phyloP scores from a whole-genome alignment of 1,139 yeast species.

The Kurtzmaniella quercitrusa region DNA sequence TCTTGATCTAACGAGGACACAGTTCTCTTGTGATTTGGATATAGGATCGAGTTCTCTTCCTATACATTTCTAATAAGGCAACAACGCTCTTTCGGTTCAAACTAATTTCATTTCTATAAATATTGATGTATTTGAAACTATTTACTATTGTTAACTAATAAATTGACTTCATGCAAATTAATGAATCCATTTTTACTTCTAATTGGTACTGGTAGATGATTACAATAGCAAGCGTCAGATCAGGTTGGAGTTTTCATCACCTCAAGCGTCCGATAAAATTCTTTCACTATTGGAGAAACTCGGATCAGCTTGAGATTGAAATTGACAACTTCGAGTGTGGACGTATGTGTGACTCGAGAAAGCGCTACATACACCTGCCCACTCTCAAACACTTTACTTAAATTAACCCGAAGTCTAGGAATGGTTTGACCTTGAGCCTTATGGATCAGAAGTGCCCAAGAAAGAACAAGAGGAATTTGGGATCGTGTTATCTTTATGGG shows the following conservation, averaged over 20 bases:
- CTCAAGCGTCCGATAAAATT: constrained; percentile 53
- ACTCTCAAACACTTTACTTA: constrained; percentile 67
- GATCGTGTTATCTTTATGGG: constrained; percentile 51
- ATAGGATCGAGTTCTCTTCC: too few relatives aligned
- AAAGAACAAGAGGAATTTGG: constrained; percentile 71
- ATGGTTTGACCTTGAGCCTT: constrained; percentile 92
- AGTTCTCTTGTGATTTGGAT: too few relatives aligned
- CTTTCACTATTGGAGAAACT: constrained; percentile 62
- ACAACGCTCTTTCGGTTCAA: too few relatives aligned
- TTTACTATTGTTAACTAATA: too few relatives aligned
- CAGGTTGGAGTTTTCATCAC: neutral
- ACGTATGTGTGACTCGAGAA: constrained; percentile 79
- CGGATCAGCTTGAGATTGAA: constrained; percentile 60
- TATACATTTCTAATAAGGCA: too few relatives aligned
- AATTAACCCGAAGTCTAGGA: constrained; percentile 70
- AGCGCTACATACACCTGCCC: constrained; percentile 91
- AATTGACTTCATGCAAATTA: too few relatives aligned
- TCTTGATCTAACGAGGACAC: too few relatives aligned
- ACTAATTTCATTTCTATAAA: too few relatives aligned
- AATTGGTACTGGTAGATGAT: too few relatives aligned
- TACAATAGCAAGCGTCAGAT: too few relatives aligned
- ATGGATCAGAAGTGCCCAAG: constrained; percentile 91
- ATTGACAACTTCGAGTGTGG: constrained; percentile 67
- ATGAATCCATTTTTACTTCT: too few relatives aligned
- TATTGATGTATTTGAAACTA: too few relatives aligned